These are phyloP conservation scores for Eucalyptus melliodora DNA, from an alignment of 345 rosid species.

Conservation along the genomic window DNA sequence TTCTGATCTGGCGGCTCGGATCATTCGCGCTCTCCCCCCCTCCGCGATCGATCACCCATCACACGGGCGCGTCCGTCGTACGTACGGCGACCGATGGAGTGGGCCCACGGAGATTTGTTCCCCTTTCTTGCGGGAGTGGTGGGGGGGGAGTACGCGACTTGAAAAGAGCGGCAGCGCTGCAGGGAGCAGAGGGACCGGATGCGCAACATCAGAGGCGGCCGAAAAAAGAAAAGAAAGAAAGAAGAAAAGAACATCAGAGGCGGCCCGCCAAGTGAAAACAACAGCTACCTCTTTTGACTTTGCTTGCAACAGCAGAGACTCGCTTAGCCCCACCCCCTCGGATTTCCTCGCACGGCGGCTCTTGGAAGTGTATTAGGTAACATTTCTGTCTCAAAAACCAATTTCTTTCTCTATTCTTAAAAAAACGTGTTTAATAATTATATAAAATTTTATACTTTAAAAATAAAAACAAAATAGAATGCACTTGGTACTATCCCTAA, in stretches of 20 bases:
- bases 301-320: too few species aligned
- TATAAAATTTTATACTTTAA: too few species aligned
- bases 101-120: not conserved
- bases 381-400: too few species aligned
- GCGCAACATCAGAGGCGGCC: not conserved
- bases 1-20: not conserved
- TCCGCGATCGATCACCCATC: too few species aligned
- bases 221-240: too few species aligned
- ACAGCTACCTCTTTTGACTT: not conserved
- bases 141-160: not conserved
- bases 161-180: not conserved
- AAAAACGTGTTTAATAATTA: accelerated
- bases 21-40: too few species aligned
- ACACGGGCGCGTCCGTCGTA: too few species aligned
- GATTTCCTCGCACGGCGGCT: too few species aligned
- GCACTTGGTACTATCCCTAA: accelerated
- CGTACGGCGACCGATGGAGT: not conserved
- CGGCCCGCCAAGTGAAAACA: not conserved
- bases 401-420: too few species aligned
- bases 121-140: not conserved
- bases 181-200: not conserved
- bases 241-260: not conserved
- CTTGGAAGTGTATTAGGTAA: accelerated
- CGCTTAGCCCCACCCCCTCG: too few species aligned
- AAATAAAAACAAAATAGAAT: too few species aligned